Base-by-base conservation (phyloP, 2,329 filamentous ascomycete species). In the Bretziella fagacearum region DNA sequence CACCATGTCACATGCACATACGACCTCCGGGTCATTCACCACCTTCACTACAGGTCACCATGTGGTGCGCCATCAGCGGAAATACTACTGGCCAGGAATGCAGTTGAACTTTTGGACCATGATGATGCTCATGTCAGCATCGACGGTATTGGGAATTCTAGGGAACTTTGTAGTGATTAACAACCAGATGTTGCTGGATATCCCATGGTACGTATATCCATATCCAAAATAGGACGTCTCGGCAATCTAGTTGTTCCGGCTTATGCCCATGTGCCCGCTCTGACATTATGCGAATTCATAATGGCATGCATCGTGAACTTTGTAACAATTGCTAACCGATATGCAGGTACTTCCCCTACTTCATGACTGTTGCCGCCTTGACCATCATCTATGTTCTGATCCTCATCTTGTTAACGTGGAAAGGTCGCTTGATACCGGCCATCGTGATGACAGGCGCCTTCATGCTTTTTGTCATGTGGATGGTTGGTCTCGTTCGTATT, bases 21-120 rank as follows among this genome's bases (percentile, higher is more conserved):
- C 41, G 22, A 22, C 46, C n/a, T 48, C 46, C 11, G 46, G 46
- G 17, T 48, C 46, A 13, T 48, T 36, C 18, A 37, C 46, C 4
- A 40, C 46, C 10, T 33, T 44, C 13, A 48, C 25, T 17, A 48
- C 45, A 6, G 17, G 32, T 20, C 45, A 41, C 5, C 48, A 44
- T 3, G 54, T 64, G 32, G 56, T 63, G 51, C 66, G 58, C 43
- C 62, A 65, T 53, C 59, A 76, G 3, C 71, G 73, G 56, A 70
- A 69, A 35, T 81, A 81, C 65, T 74, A 76, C 62, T 81, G 77
- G 77, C 77, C 77, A 15, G 73, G 74, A n/a, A 60, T 74, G 47
- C 73, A 78, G 59, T 66, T 81, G 50, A 79, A 79, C 56, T 61
- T 80, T 44, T 80, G 77, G 74, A 73, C 81, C 56, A 63, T 81